Base-by-base conservation (phyloP, 2,329 filamentous ascomycete species). In the Aspergillus quadricinctus region DNA sequence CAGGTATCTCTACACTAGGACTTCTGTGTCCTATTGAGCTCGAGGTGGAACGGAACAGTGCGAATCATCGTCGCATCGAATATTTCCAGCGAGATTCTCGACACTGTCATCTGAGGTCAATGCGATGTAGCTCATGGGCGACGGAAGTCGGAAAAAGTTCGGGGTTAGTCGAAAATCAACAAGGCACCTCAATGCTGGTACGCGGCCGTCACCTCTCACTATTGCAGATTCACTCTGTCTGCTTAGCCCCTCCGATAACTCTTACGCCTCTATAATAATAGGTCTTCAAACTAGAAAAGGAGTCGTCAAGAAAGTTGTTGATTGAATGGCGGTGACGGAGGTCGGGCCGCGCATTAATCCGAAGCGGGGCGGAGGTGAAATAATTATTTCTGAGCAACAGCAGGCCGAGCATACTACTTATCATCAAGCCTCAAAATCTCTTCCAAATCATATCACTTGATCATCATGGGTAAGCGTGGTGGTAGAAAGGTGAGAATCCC, bases 391-490 rank as follows among this genome's bases (percentile, higher is more conserved):
- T 46, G 23, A 4, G 43, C 23, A 46, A 17, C 11, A 25, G 43
- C 23, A 46, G 43, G 43, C 43, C 21, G 23, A 23, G 43, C 3
- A 46, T 23, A n/a, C n/a, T n/a, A n/a, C n/a, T n/a, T n/a, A 46
- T 46, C 23, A 17, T 23, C n/a, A 11, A 5, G 21, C 11, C 43
- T 46, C 43, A 9, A 23, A 10, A 27, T 27, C 23, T 17, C 14
- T 27, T 46, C 21, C 19, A 23, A 28, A n/a, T 45, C 4, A 21
- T n/a, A 43, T 19, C 28, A 41, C 17, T 50, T 31, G n/a, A 50
- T 50, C 25, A 31, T 57, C 60, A 69, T 69, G 66, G 66, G 66
- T 41, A 69, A 69, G 63, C 58, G 65, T 50, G 66, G 65, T 31
- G 66, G 66, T 35, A 68, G 62, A 53, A 68, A 67, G 60, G 66